These are phyloP conservation scores for Brassica balearica DNA, from an alignment of 441 rosid genomes.

Conservation along the genomic window DNA sequence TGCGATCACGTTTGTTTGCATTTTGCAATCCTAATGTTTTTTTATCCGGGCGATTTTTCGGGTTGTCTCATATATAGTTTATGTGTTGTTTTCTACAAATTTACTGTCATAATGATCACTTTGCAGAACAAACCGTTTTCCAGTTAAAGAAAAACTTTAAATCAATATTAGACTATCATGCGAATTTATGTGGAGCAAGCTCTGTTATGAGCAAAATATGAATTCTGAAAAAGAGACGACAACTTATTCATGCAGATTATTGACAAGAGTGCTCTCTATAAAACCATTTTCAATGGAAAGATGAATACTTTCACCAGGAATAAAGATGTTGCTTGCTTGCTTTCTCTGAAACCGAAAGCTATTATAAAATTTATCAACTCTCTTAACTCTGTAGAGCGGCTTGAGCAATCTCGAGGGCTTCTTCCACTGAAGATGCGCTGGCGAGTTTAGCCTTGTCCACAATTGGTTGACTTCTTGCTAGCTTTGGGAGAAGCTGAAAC, in stretches of 20 bases:
- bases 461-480: constrained; percentile 77
- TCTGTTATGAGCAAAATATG: neutral
- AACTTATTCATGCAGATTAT: constrained; percentile 17
- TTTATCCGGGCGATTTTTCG: too few species aligned
- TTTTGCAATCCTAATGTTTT: too few species aligned
- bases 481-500: constrained; percentile 84
- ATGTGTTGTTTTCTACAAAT: too few species aligned
- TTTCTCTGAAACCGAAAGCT: constrained; percentile 27
- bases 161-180: neutral
- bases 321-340: constrained; percentile 10
- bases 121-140: too few species aligned
- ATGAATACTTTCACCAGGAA: constrained; percentile 12
- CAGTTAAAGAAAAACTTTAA: neutral
- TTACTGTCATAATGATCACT: too few species aligned
- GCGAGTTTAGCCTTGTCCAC: constrained; percentile 77
- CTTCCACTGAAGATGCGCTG: constrained; percentile 86
- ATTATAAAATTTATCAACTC: constrained; percentile 3
- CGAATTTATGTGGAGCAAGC: neutral
- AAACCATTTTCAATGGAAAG: constrained; percentile 9
- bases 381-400: constrained; percentile 52
- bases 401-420: constrained; percentile 73
- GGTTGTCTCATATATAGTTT: too few species aligned
- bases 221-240: constrained; percentile 1
- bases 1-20: neutral
- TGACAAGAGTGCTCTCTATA: constrained; percentile 37